phyloP scores from a whole-genome alignment of 2,329 filamentous ascomycete genomes.

The Curvularia sp. region DNA sequence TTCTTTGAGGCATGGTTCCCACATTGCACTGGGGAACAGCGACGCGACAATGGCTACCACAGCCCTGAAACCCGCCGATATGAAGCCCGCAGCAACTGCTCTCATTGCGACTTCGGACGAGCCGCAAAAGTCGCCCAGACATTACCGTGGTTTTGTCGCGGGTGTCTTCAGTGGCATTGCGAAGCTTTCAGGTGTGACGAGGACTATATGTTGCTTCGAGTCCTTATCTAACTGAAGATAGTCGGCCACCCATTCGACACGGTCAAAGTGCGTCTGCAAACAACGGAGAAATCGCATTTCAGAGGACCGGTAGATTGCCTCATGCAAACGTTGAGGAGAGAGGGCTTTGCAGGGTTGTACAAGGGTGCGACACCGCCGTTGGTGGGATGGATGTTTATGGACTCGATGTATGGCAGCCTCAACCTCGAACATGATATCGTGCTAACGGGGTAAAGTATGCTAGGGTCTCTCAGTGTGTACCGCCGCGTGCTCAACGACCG shows the following conservation, averaged over 20 bases:
- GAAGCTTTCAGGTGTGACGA: constrained; percentile 76
- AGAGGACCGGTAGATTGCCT: constrained; percentile 85
- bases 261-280: constrained; percentile 94
- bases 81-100: constrained; percentile 35
- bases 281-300: constrained; percentile 79
- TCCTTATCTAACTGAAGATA: constrained; percentile 39
- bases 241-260: constrained; percentile 85
- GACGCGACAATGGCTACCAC: constrained; percentile 45
- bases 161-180: constrained; percentile 95
- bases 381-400: constrained; percentile 99
- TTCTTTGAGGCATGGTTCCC: constrained; percentile 33
- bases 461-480: constrained; percentile 90
- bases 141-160: constrained; percentile 96
- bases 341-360: constrained; percentile 86
- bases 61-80: constrained; percentile 41
- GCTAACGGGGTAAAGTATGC: constrained; percentile 64
- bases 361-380: constrained; percentile 93
- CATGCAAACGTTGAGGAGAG: constrained; percentile 81
- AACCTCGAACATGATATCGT: not conserved
- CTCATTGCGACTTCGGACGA: constrained; percentile 40
- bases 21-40: constrained; percentile 10
- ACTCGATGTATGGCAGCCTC: constrained; percentile 64
- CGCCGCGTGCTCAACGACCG: constrained; percentile 81
- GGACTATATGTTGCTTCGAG: not conserved
- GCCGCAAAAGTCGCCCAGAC: constrained; percentile 52